These are phyloP conservation scores for Ilyonectria destructans DNA, from an alignment of 2,329 filamentous ascomycete species.

Conservation along the genomic window DNA sequence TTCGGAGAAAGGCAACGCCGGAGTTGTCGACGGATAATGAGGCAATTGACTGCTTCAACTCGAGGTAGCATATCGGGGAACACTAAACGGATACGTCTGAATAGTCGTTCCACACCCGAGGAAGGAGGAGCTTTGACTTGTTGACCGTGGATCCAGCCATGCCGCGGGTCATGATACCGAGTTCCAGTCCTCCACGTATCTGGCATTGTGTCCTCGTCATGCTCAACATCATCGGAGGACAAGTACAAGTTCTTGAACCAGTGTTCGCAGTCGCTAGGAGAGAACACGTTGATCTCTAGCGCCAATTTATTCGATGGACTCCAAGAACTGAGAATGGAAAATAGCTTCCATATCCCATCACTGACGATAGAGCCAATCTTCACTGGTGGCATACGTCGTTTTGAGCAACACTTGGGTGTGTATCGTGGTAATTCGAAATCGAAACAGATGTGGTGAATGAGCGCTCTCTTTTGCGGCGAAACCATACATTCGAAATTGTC, in stretches of 20 bases:
- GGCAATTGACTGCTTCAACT: conserved; percentile 50
- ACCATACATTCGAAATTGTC: conserved; percentile 43
- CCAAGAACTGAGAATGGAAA: conserved; percentile 53
- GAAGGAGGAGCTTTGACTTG: conserved; percentile 43
- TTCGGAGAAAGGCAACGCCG: conserved; percentile 45
- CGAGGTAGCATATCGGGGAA: conserved; percentile 33
- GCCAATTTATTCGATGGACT: conserved; percentile 43
- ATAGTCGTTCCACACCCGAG: conserved; percentile 48
- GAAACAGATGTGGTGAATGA: conserved; percentile 52
- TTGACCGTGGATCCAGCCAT: conserved; percentile 53
- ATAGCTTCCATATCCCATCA: conserved; percentile 47
- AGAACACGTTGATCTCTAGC: conserved; percentile 54
- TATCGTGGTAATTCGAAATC: conserved; percentile 52
- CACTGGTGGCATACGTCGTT: background rate
- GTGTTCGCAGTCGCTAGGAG: conserved; percentile 55
- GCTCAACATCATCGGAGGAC: conserved; percentile 42
- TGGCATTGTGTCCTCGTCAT: background rate
- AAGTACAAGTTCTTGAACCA: conserved; percentile 53
- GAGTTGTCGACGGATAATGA: conserved; percentile 55
- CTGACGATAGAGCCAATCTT: conserved; percentile 35
- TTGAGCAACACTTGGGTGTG: conserved; percentile 38
- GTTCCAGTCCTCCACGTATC: background rate
- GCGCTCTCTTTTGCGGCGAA: conserved; percentile 32
- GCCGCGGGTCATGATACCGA: conserved; percentile 45
- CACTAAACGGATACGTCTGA: conserved; percentile 31